Evolutionary conservation across 345 rosid species (phyloP), one percentile per base, ranked within the genome.

Genomic region (Ceriops zippeliana): DNA sequence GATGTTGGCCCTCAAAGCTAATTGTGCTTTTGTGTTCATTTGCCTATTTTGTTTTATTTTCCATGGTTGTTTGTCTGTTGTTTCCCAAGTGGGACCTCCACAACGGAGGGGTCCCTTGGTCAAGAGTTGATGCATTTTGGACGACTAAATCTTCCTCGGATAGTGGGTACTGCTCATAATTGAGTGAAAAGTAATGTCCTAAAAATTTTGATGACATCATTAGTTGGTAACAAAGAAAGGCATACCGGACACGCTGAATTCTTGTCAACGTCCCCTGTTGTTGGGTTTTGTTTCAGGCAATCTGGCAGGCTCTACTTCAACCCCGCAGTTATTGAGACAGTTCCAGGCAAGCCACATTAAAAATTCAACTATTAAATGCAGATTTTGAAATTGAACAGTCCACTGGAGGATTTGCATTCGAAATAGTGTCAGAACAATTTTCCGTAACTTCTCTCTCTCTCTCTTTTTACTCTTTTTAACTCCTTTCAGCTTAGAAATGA

Each of bases 281-380:
- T 27, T 19, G 5, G 21, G 30, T 47, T 81, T 21, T 34, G 37
- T 73, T 68, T 65, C 85, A 88, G 96, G 92, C 81, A 15, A 67
- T 86, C 46, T 76, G 88, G 81, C 85, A 57, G 79, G 96, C 93
- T 35, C 86, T 51, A 82, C 4, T 0, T 17, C 54, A 52, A 19
- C 93, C 2, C 47, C 86, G 42, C 84, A 80, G 73, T 84, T 86
- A 27, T 61, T 91, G 35, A 76, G 92, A 67, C 82, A 81, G 79
- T 85, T 93, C 68, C 85, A 81, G 74, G 86, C 73, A 0, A 82
- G 79, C 0, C 81, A 42, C 38, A 21, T 57, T 27, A 65, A 67
- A 8, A 70, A 26, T 61, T 67, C 70, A 56, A 31, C 73, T 13
- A 69, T 58, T 69, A 61, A 34, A 71, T 65, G 56, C 24, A 66